Conservation (phyloP, 352 stramenopile genomes). For the Phytophthora colocasiae region DNA sequence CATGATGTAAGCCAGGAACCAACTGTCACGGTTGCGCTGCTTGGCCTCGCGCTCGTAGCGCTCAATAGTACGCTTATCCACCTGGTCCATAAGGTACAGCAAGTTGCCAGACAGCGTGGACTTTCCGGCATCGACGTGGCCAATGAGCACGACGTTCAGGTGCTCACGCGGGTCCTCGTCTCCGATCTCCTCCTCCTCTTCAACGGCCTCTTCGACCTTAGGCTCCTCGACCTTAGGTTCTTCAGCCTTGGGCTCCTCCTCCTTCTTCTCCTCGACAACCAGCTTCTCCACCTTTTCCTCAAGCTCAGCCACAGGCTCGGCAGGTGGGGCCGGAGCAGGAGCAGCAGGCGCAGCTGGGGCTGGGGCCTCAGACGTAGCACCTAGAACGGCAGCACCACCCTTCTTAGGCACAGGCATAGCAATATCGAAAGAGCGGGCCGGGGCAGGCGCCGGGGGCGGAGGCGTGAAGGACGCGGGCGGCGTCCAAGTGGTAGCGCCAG, state of each 20-base stretch:
- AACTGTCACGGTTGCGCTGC: slow-evolving; percentile 80
- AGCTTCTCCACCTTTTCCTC: slow-evolving; percentile 45
- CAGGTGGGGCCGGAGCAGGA: slow-evolving; percentile 13
- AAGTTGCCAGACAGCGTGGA: slow-evolving; percentile 98
- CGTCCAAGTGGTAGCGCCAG: slow-evolving; percentile 64
- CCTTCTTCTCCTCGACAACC: slow-evolving; percentile 27
- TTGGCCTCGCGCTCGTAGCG: slow-evolving; percentile 99
- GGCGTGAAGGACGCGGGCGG: slow-evolving; percentile 51
- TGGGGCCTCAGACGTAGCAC: slow-evolving; percentile 7
- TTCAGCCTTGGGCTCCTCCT: slow-evolving; percentile 44
- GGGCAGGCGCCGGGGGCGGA: slow-evolving; percentile 52
- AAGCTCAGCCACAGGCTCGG: slow-evolving; percentile 36
- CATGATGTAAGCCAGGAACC: slow-evolving; percentile 99
- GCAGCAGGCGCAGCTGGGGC: slow-evolving; percentile 18
- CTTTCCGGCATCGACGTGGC: slow-evolving; percentile 99
- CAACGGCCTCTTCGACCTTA: slow-evolving; percentile 64
- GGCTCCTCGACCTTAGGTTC: slow-evolving; percentile 41
- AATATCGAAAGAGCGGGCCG: slow-evolving; percentile 56
- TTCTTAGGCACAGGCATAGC: slow-evolving; percentile 84
- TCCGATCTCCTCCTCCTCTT: slow-evolving; percentile 70
- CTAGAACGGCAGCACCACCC: slow-evolving; percentile 51
- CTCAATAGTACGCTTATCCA: slow-evolving; percentile 99
- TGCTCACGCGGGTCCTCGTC: slow-evolving; percentile 97
- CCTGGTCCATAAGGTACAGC: slow-evolving; percentile 98
- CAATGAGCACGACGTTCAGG: slow-evolving; percentile 99